A percentile compares a stretch with the other conserved stretches of the same genome.
phyloP scores from a whole-genome alignment of 179 eudicot genomes.

The Silene noctiflora region DNA sequence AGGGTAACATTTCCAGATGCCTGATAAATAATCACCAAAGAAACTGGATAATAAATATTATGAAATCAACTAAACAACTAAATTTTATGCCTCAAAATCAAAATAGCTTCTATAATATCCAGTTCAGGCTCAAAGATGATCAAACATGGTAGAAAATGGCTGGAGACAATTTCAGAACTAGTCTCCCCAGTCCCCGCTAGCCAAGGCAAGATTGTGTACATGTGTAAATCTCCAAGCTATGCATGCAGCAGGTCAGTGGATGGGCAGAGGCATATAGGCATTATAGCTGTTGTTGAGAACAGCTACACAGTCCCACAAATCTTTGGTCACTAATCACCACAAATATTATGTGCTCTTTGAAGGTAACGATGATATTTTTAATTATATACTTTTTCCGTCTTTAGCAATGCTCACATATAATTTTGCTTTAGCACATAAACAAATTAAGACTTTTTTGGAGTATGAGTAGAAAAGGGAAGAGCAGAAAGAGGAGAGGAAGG shows the following conservation, averaged over 20 bases:
- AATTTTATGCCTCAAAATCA: background rate
- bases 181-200: background rate
- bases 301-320: background rate
- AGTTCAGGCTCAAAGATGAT: background rate
- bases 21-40: conserved; percentile 33
- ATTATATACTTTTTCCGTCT: too few species aligned
- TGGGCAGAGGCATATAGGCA: background rate
- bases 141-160: background rate
- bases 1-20: conserved; percentile 98
- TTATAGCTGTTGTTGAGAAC: background rate
- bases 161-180: background rate
- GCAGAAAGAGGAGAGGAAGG: background rate
- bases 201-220: background rate
- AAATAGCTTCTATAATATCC: conserved; percentile 12
- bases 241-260: background rate
- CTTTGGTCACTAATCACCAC: too few species aligned
- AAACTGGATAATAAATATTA: background rate
- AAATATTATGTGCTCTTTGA: too few species aligned
- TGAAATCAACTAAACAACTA: background rate
- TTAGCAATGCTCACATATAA: too few species aligned
- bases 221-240: background rate
- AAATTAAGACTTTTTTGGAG: too few species aligned
- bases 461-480: too few species aligned
- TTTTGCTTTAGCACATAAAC: too few species aligned
- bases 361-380: too few species aligned